A percentile compares a stretch with the other conserved stretches of the same genome.
phyloP scores from a whole-genome alignment of 1,284 basidiomycete species.

The Clitocybe nebularis region DNA sequence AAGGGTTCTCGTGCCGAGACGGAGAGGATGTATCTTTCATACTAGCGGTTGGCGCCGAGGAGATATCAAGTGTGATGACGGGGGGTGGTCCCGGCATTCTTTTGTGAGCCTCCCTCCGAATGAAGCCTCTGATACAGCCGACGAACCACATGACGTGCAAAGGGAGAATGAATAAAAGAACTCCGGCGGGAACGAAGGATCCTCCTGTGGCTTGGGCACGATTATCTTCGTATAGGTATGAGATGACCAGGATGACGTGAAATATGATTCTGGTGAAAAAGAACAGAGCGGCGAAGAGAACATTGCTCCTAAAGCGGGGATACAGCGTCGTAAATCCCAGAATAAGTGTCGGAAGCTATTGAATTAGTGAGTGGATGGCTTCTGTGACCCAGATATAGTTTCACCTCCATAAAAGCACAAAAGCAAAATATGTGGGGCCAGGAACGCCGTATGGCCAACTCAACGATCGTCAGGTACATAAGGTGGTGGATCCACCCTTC shows the following conservation, averaged over 20 bases:
- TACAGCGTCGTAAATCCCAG: conserved; percentile 46
- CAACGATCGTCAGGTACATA: conserved; percentile 47
- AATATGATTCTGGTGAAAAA: conserved; percentile 51
- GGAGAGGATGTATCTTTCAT: too few relatives aligned
- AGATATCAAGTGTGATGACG: conserved; percentile 9
- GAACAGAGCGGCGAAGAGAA: conserved; percentile 49
- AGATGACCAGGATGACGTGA: conserved; percentile 38
- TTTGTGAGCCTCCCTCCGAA: conserved; percentile 29
- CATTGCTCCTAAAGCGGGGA: conserved; percentile 44
- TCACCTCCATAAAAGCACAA: conserved; percentile 51
- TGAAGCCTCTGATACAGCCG: conserved; percentile 48
- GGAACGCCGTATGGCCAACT: conserved; percentile 33
- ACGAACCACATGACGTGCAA: conserved; percentile 55
- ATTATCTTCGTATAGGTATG: conserved; percentile 32
- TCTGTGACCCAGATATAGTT: conserved; percentile 18
- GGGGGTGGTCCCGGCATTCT: conserved; percentile 1
- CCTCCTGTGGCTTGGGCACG: conserved; percentile 24
- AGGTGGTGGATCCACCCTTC: conserved; percentile 58
- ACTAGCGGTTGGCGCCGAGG: neutral
- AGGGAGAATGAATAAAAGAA: conserved; percentile 42
- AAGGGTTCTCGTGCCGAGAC: too few relatives aligned
- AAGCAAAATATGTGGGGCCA: conserved; percentile 48
- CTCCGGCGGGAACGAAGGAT: conserved; percentile 34
- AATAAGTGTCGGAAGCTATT: conserved; percentile 55
- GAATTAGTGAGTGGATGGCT: conserved; percentile 7